These are phyloP conservation scores for Rhizopus microsporus DNA, from an alignment of 371 early-diverging fungal species.

Conservation along the genomic window DNA sequence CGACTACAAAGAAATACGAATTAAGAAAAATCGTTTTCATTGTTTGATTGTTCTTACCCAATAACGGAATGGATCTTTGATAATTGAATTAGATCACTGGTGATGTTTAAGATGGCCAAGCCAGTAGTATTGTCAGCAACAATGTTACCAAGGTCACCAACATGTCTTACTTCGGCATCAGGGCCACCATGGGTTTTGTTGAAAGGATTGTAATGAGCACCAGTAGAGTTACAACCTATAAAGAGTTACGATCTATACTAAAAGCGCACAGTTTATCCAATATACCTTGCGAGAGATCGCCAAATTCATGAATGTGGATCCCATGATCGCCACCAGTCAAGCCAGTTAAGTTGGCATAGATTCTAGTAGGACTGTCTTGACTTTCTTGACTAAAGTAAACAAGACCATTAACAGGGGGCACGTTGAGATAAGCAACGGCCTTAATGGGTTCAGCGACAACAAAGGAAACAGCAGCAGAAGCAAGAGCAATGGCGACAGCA, in stretches of 20 bases:
- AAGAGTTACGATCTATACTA: constrained; percentile 11
- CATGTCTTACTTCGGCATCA: constrained; percentile 66
- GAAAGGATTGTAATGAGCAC: constrained; percentile 83
- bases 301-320: constrained; percentile 83
- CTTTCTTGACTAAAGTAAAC: constrained; percentile 69
- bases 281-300: constrained; percentile 72
- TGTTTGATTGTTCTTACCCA: constrained; percentile 46
- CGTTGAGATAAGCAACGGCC: constrained; percentile 69
- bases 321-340: constrained; percentile 82
- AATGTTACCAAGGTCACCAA: constrained; percentile 89
- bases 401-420: constrained; percentile 63
- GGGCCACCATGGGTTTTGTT: constrained; percentile 81
- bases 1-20: constrained; percentile 47
- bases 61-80: constrained; percentile 73
- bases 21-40: constrained; percentile 1
- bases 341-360: constrained; percentile 64
- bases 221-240: constrained; percentile 70
- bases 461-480: constrained; percentile 5
- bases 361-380: constrained; percentile 50
- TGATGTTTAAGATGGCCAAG: constrained; percentile 46
- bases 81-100: constrained; percentile 65
- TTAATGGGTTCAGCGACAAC: constrained; percentile 30
- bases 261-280: neutral
- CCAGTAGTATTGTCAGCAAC: constrained; percentile 53
- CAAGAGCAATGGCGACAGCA: constrained; percentile 6